These are phyloP conservation scores for Coemansia sp. DNA, from an alignment of 192 early-diverging fungal species.

Conservation along the genomic window DNA sequence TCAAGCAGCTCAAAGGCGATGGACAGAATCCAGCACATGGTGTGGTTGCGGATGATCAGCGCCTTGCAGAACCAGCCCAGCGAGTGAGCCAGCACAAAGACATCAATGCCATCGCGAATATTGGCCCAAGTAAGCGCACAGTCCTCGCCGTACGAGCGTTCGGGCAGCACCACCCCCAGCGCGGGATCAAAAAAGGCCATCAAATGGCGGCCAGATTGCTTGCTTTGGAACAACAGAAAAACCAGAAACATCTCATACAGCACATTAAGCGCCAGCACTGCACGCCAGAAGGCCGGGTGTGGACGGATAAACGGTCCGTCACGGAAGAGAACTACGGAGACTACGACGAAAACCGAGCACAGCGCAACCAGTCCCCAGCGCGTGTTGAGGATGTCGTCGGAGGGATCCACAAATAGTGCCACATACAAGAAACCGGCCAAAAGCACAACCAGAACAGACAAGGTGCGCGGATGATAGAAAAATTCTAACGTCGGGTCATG, in stretches of 20 bases:
- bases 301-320: constrained; percentile 94
- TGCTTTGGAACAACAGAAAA: constrained; percentile 91
- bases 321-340: constrained; percentile 85
- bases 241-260: constrained; percentile 88
- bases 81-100: constrained; percentile 90
- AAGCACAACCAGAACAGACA: constrained; percentile 37
- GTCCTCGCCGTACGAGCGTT: constrained; percentile 87
- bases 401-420: constrained; percentile 45
- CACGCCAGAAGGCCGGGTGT: constrained; percentile 90
- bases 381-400: constrained; percentile 54
- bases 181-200: constrained; percentile 77
- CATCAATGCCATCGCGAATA: constrained; percentile 81
- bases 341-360: constrained; percentile 67
- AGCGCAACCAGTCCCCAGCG: constrained; percentile 47
- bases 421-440: constrained; percentile 51
- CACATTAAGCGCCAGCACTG: constrained; percentile 79
- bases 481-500: constrained; percentile 50
- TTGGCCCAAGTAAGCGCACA: constrained; percentile 79
- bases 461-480: constrained; percentile 52
- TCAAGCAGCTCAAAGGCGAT: constrained; percentile 94
- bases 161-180: constrained; percentile 80
- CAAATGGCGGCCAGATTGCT: constrained; percentile 76
- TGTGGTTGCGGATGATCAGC: constrained; percentile 88
- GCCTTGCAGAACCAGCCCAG: constrained; percentile 94
- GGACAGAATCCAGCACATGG: constrained; percentile 94